These are phyloP conservation scores for Trichosporon sp. DNA, from an alignment of 1,284 basidiomycete species.

Conservation along the genomic window DNA sequence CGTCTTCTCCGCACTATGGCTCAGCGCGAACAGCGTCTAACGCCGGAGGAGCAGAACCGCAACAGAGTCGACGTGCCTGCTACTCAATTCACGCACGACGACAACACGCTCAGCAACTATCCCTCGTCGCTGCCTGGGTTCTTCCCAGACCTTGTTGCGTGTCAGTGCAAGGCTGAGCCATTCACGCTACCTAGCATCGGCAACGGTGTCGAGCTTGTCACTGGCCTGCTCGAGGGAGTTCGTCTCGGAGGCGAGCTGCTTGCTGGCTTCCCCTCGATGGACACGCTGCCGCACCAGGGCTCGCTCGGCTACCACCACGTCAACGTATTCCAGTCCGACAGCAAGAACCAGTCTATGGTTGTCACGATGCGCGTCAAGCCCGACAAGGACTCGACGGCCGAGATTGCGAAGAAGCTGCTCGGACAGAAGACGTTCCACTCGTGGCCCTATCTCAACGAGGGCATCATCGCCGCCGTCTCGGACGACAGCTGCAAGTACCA, in stretches of 20 bases:
- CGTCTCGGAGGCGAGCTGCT: slow-evolving; percentile 77
- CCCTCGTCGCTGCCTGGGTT: slow-evolving; percentile 89
- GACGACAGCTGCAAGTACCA: slow-evolving; percentile 86
- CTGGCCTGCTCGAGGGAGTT: slow-evolving; percentile 84
- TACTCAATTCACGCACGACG: slow-evolving; percentile 69
- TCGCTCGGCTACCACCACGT: slow-evolving; percentile 79
- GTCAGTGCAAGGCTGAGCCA: slow-evolving; percentile 67
- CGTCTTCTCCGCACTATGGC: slow-evolving; percentile 76
- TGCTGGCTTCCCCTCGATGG: slow-evolving; percentile 91
- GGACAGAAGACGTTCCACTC: slow-evolving; percentile 72
- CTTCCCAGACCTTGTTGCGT: slow-evolving; percentile 84
- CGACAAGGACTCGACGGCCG: slow-evolving; percentile 61
- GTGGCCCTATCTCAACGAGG: slow-evolving; percentile 96
- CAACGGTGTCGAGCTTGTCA: slow-evolving; percentile 72
- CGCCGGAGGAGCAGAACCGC: slow-evolving; percentile 66
- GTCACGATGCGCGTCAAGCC: slow-evolving; percentile 73
- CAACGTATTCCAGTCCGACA: slow-evolving; percentile 88
- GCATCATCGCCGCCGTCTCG: slow-evolving; percentile 76
- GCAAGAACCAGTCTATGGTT: slow-evolving; percentile 85
- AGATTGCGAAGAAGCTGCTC: slow-evolving; percentile 68
- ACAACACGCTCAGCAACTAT: slow-evolving; percentile 60
- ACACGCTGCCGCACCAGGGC: slow-evolving; percentile 77
- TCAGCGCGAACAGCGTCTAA: slow-evolving; percentile 72
- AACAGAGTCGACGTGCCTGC: slow-evolving; percentile 71
- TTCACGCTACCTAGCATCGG: slow-evolving; percentile 80